Percentiles rank a stretch among this genome's conserved stretches.
phyloP scores from a whole-genome alignment of 208 protist species.

The Plasmodiophora brassicae region DNA sequence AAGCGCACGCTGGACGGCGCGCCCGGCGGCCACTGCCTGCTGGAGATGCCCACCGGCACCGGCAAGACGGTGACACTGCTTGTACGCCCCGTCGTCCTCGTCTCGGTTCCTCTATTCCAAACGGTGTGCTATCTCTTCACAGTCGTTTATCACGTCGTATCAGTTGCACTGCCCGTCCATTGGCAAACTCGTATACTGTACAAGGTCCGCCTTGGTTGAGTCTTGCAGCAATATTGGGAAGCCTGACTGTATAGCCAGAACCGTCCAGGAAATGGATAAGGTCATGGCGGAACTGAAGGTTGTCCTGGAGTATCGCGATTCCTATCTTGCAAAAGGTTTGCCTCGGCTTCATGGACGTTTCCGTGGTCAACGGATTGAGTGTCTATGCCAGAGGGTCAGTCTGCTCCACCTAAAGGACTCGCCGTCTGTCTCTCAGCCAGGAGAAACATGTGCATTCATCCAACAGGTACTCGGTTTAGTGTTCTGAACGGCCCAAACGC shows the following conservation, averaged over 20 bases:
- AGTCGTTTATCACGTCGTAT: conserved; percentile 65
- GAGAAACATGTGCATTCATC: conserved; percentile 79
- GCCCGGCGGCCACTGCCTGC: conserved; percentile 23
- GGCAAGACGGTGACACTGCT: conserved; percentile 98
- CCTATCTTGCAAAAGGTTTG: background rate
- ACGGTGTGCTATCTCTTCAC: conserved; percentile 41
- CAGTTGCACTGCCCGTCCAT: conserved; percentile 78
- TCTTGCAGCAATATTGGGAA: background rate
- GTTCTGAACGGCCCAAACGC: background rate
- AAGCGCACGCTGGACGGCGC: conserved; percentile 24
- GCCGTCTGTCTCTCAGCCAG: conserved; percentile 64
- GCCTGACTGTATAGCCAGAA: conserved; percentile 39
- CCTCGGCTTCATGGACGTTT: too few species aligned
- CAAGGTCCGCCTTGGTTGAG: conserved; percentile 89
- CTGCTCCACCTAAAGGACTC: conserved; percentile 53
- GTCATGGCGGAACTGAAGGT: conserved; percentile 83
- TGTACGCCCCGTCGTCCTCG: background rate
- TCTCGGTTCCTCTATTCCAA: conserved; percentile 80
- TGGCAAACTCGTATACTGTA: conserved; percentile 97
- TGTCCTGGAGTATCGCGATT: conserved; percentile 49
- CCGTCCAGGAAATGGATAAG: conserved; percentile 88
- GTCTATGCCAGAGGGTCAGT: conserved; percentile 42
- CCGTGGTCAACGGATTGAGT: conserved; percentile 57
- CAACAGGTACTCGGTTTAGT: background rate
- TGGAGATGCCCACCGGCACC: conserved; percentile 63